A percentile compares a stretch with the other conserved stretches of the same genome.
These are phyloP conservation scores for Aureobasidium sp. DNA, from an alignment of 2,329 filamentous ascomycete species.

Conservation along the genomic window DNA sequence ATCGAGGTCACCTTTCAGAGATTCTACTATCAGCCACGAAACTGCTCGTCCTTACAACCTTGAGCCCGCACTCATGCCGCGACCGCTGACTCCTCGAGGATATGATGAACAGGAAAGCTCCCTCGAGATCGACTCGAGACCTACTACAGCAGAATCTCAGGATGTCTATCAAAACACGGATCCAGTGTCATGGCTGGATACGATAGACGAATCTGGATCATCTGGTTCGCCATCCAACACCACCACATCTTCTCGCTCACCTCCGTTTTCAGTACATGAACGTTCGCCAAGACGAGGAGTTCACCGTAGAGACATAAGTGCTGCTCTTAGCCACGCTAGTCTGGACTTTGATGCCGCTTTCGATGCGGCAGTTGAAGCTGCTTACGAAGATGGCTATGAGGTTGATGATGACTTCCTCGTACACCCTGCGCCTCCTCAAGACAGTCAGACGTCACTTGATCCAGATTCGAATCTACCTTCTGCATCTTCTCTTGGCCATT, in stretches of 20 bases:
- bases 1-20: constrained; percentile 18
- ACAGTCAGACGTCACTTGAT: background rate
- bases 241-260: constrained; percentile 40
- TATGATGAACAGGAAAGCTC: constrained; percentile 21
- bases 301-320: constrained; percentile 62
- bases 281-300: constrained; percentile 64
- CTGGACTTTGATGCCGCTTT: constrained; percentile 90
- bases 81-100: constrained; percentile 62
- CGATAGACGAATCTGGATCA: constrained; percentile 75
- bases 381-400: constrained; percentile 87
- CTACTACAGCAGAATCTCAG: background rate
- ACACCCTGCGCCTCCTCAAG: background rate
- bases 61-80: constrained; percentile 52
- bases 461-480: background rate
- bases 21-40: constrained; percentile 1
- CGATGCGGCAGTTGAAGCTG: constrained; percentile 91
- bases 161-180: constrained; percentile 10
- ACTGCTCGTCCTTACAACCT: constrained; percentile 14
- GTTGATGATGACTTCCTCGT: constrained; percentile 43
- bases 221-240: constrained; percentile 6
- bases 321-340: constrained; percentile 65
- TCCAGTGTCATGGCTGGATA: constrained; percentile 39
- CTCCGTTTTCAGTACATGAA: constrained; percentile 70
- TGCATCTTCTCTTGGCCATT: background rate
- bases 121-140: constrained; percentile 7